These are phyloP conservation scores for Diutina pseudorugosa DNA, from an alignment of 1,139 yeast genomes.

Conservation along the genomic window DNA sequence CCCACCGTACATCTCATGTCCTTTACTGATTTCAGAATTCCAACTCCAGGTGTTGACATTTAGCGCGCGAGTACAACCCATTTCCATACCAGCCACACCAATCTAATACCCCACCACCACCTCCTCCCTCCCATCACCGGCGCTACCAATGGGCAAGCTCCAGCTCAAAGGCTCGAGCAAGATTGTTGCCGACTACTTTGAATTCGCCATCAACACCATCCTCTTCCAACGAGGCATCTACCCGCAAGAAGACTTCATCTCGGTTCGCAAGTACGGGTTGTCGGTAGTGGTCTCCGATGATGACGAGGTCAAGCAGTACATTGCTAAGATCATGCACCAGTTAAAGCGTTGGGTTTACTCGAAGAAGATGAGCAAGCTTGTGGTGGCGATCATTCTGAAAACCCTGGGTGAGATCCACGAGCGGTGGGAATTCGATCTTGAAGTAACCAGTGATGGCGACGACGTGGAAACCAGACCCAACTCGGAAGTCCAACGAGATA, in stretches of 20 bases:
- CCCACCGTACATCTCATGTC: neutral
- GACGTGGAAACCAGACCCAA: slow-evolving; percentile 20
- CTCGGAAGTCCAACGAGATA: slow-evolving; percentile 58
- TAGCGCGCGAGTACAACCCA: too few species aligned
- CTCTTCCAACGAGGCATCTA: slow-evolving; percentile 85
- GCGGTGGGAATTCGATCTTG: slow-evolving; percentile 75
- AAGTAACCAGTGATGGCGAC: slow-evolving; percentile 14
- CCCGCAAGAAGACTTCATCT: slow-evolving; percentile 77
- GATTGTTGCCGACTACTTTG: slow-evolving; percentile 73
- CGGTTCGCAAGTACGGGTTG: slow-evolving; percentile 71
- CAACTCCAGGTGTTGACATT: too few species aligned
- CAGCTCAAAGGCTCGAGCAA: slow-evolving; percentile 71
- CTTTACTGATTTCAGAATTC: too few species aligned
- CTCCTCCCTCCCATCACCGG: neutral
- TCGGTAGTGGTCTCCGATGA: slow-evolving; percentile 65
- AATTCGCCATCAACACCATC: slow-evolving; percentile 67
- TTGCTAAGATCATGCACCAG: slow-evolving; percentile 59
- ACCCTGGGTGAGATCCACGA: slow-evolving; percentile 62
- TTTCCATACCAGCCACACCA: too few species aligned
- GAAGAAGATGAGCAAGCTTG: slow-evolving; percentile 56
- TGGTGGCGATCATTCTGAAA: slow-evolving; percentile 60
- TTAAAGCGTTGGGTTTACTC: slow-evolving; percentile 73
- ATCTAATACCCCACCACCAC: neutral
- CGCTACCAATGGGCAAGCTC: slow-evolving; percentile 18
- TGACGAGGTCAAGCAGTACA: slow-evolving; percentile 64